Evolutionary conservation across 768 basidiomycete genomes (phyloP).

Genomic region (Suillus placidus): DNA sequence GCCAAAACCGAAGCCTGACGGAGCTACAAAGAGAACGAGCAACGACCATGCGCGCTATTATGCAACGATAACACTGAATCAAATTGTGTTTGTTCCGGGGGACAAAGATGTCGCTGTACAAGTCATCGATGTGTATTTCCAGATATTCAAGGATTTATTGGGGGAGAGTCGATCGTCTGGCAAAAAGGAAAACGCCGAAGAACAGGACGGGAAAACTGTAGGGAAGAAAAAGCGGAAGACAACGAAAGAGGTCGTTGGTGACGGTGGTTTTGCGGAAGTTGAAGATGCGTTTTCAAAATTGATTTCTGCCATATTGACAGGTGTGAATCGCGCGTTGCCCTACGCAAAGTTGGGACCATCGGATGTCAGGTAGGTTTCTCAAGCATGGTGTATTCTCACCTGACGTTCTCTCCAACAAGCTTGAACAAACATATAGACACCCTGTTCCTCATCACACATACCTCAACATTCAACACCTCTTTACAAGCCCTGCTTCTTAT

Average conservation of each 20-base stretch:
- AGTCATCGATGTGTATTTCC: constrained; percentile 90
- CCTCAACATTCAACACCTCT: constrained; percentile 95
- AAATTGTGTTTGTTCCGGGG: constrained; percentile 69
- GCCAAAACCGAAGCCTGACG: constrained; percentile 20
- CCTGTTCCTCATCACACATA: constrained; percentile 93
- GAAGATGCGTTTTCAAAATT: constrained; percentile 82
- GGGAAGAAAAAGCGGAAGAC: constrained; percentile 34
- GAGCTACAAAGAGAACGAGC: constrained; percentile 43
- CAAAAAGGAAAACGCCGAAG: constrained; percentile 26
- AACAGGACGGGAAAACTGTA: constrained; percentile 36
- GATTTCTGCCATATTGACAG: constrained; percentile 88
- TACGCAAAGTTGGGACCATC: constrained; percentile 82
- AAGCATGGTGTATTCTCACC: not conserved
- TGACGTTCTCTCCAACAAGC: constrained; percentile 39
- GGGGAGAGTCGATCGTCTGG: constrained; percentile 52
- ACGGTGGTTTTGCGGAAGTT: constrained; percentile 71
- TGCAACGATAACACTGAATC: constrained; percentile 91
- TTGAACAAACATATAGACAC: constrained; percentile 89
- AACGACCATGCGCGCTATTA: constrained; percentile 88
- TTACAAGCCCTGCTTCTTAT: constrained; percentile 90
- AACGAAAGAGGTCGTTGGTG: constrained; percentile 51
- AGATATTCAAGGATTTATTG: constrained; percentile 88
- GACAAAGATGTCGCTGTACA: constrained; percentile 77
- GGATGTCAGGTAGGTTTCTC: constrained; percentile 56
- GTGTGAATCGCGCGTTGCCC: constrained; percentile 93